Evolutionary conservation across 2,329 filamentous ascomycete genomes (phyloP), one percentile per base, ranked within the genome.

Genomic region (Kalmusia sp.): DNA sequence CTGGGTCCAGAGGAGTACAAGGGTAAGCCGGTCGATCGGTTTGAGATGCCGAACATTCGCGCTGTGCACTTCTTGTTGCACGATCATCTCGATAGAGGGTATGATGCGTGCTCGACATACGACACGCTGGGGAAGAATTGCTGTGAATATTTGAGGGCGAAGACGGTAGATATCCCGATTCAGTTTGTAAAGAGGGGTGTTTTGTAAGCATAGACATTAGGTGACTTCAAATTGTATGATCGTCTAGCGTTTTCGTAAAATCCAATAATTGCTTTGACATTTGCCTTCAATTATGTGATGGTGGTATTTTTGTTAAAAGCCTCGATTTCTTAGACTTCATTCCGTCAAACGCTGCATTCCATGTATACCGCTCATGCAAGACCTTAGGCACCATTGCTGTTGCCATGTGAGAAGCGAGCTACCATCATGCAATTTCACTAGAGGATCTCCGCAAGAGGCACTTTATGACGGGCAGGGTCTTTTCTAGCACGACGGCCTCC

Each of bases 121-220:
- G 79, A 81, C 60, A 77, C 74, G 1, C 61, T 81, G 12, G 79
- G 78, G 0, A 82, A 82, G 71, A 78, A 78, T 19, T 68, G 74
- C 33, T 73, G 68, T 12, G 79, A 81, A 69, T 81, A 79, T 57
- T 41, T 81, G 46, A 63, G 78, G 40, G 74, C 74, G 19, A 78
- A 76, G 56, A 71, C 69, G n/a, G 76, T 81, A 0, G 77, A 81
- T 51, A 63, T 81, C 3, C 79, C 78, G 4, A 71, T 72, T 22
- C 59, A 64, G 38, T 81, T 80, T 63, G 61, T 80, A 21, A 67
- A 77, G 35, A 68, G 78, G 47, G 77, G 77, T 0, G 61, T 61
- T 7, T 52, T 67, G 44, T 67, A 59, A 46, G 27, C n/a, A n/a
- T n/a, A n/a, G n/a, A n/a, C n/a, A n/a, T n/a, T 25, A 6, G 5